A percentile compares a stretch with the other conserved stretches of the same genome.
phyloP scores from a whole-genome alignment of 768 basidiomycete genomes.

The Lentinula lateritia region DNA sequence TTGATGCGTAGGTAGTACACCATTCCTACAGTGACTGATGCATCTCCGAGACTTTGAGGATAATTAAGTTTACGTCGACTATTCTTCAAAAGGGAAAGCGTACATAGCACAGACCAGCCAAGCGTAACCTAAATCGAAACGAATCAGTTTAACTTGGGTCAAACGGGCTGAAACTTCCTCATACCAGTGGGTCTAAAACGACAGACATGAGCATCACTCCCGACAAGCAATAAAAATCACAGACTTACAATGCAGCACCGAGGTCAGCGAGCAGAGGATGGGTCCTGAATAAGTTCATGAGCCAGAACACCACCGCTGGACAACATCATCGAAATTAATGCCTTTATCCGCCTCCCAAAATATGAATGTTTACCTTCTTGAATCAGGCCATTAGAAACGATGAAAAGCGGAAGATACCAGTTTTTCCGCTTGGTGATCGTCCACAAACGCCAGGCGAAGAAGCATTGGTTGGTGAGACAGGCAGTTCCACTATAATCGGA shows the following conservation, averaged over 20 bases:
- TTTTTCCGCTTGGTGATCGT: constrained; percentile 3
- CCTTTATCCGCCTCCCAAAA: background rate
- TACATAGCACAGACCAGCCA: constrained; percentile 4
- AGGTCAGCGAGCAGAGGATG: background rate
- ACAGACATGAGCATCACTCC: no score
- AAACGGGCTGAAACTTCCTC: background rate
- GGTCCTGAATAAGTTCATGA: background rate
- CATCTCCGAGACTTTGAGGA: background rate
- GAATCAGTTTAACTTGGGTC: background rate
- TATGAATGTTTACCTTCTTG: background rate
- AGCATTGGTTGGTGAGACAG: background rate
- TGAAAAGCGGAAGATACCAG: constrained; percentile 2
- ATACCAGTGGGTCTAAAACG: constrained; percentile 1
- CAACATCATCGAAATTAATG: background rate
- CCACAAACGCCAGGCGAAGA: constrained; percentile 6
- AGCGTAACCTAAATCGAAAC: background rate
- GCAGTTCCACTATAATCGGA: background rate
- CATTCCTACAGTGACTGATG: constrained; percentile 2
- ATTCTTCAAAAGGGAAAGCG: background rate
- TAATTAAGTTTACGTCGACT: background rate
- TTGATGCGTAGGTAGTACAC: constrained; percentile 5
- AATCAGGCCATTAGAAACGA: background rate
- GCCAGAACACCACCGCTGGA: background rate
- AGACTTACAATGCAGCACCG: background rate
- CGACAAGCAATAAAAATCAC: background rate